A percentile compares a stretch with the other conserved stretches of the same genome.
These are phyloP conservation scores for Trichoderma arundinaceum DNA, from an alignment of 2,329 filamentous ascomycete species.

Conservation along the genomic window DNA sequence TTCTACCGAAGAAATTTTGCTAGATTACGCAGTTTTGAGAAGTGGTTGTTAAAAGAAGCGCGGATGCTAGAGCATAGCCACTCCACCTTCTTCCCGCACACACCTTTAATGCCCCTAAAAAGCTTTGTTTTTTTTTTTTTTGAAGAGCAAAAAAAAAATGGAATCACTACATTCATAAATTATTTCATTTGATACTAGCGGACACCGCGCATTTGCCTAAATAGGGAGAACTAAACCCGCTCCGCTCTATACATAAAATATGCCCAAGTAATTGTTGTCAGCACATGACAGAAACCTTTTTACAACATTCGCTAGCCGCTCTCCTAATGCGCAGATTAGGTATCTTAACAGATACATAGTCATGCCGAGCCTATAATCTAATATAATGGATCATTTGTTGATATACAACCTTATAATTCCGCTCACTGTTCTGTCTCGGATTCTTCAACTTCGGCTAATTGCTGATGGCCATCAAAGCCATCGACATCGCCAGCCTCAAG, in stretches of 20 bases:
- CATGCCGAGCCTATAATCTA: conserved; percentile 7
- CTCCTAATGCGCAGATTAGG: conserved; percentile 20
- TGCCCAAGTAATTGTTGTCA: conserved; percentile 28
- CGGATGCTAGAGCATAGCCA: conserved; percentile 14
- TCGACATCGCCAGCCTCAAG: conserved; percentile 61
- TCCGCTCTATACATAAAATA: conserved; percentile 31
- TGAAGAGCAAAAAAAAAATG: background rate
- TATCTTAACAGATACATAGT: background rate
- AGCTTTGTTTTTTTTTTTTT: background rate
- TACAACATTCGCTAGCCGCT: conserved; percentile 21
- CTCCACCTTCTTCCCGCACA: conserved; percentile 11
- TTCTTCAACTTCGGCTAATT: conserved; percentile 59
- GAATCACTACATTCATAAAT: conserved; percentile 19
- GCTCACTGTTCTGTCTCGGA: conserved; percentile 38
- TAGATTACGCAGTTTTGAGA: background rate
- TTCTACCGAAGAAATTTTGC: conserved; percentile 30
- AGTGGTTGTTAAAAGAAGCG: background rate
- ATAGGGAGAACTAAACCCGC: conserved; percentile 36
- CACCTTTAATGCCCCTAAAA: background rate
- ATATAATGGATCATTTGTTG: conserved; percentile 32
- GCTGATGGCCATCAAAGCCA: conserved; percentile 56
- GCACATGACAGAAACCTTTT: conserved; percentile 20
- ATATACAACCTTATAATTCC: conserved; percentile 10
- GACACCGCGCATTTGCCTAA: conserved; percentile 29
- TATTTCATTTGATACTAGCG: conserved; percentile 28